These are phyloP conservation scores for Russula olivacea DNA, from an alignment of 768 basidiomycete genomes.

Conservation along the genomic window DNA sequence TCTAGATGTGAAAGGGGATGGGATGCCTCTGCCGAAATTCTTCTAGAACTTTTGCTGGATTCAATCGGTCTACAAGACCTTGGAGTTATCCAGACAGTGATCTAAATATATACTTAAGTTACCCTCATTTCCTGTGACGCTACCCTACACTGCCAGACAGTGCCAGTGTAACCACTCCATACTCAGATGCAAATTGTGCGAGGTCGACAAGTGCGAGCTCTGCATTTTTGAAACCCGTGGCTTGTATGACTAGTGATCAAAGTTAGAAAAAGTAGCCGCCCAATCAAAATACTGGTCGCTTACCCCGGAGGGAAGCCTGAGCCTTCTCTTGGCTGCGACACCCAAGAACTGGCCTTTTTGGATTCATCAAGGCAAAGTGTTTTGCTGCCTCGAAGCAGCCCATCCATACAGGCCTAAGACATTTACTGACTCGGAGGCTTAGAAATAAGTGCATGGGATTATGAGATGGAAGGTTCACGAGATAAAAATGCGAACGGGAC, in stretches of 20 bases:
- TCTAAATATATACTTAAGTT: slow-evolving; percentile 6
- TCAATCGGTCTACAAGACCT: not conserved
- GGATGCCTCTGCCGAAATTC: not conserved
- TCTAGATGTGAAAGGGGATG: too few relatives aligned
- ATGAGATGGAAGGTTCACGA: too few relatives aligned
- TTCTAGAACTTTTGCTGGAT: not conserved
- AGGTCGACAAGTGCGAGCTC: slow-evolving; percentile 28
- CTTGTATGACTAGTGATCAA: slow-evolving; percentile 15
- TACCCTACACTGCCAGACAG: too few relatives aligned
- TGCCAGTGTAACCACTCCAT: not conserved
- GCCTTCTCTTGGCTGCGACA: slow-evolving; percentile 20
- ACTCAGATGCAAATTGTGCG: slow-evolving; percentile 25
- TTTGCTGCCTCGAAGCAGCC: slow-evolving; percentile 24
- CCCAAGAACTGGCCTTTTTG: slow-evolving; percentile 17
- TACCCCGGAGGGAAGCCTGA: slow-evolving; percentile 14
- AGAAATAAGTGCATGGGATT: too few relatives aligned
- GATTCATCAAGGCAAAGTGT: slow-evolving; percentile 20
- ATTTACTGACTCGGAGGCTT: too few relatives aligned
- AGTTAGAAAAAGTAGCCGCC: too few relatives aligned
- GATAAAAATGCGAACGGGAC: too few relatives aligned
- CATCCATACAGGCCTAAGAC: too few relatives aligned
- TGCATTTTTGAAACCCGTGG: slow-evolving; percentile 11
- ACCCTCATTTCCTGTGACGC: not conserved
- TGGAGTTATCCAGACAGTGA: not conserved
- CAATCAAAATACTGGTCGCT: too few relatives aligned